phyloP scores from a whole-genome alignment of 176 grass and related monocot species.

The Chrysopogon serrulatus region DNA sequence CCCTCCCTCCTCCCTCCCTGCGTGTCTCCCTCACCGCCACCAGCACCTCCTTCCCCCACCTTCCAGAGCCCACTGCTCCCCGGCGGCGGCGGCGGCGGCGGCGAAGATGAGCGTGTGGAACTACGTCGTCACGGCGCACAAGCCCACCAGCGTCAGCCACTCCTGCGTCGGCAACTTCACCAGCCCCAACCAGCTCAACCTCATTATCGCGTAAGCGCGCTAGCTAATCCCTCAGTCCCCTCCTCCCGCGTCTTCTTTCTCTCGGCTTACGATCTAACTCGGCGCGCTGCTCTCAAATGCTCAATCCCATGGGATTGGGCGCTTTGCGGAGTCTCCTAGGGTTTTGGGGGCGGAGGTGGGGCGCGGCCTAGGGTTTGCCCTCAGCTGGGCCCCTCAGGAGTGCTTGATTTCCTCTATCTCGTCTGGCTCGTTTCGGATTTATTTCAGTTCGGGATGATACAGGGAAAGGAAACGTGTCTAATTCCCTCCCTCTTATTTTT shows the following conservation, averaged over 20 bases:
- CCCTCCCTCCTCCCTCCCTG: background rate
- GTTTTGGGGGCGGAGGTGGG: background rate
- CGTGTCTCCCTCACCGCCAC: background rate
- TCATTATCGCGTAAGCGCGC: slow-evolving; percentile 86
- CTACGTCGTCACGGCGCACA: slow-evolving; percentile 98
- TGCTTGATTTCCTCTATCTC: background rate
- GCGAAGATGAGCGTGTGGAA: slow-evolving; percentile 97
- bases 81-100: slow-evolving; percentile 20
- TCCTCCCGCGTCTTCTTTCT: background rate
- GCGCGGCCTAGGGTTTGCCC: slow-evolving; percentile 17
- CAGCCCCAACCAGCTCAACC: slow-evolving; percentile 82
- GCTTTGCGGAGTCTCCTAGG: background rate
- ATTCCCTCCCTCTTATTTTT: background rate
- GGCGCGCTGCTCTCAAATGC: background rate
- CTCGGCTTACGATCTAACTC: background rate
- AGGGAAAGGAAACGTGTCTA: background rate
- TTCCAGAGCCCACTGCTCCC: background rate
- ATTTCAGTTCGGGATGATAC: background rate
- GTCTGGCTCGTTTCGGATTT: background rate
- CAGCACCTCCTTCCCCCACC: background rate
- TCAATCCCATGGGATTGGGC: background rate
- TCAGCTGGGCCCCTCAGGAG: background rate
- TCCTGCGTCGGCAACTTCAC: slow-evolving; percentile 99
- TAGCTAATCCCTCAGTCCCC: background rate
- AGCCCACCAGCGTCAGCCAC: slow-evolving; percentile 97